Evolutionary conservation across 352 stramenopile species (phyloP).

Genomic region (Thalassiosira pacifica): DNA sequence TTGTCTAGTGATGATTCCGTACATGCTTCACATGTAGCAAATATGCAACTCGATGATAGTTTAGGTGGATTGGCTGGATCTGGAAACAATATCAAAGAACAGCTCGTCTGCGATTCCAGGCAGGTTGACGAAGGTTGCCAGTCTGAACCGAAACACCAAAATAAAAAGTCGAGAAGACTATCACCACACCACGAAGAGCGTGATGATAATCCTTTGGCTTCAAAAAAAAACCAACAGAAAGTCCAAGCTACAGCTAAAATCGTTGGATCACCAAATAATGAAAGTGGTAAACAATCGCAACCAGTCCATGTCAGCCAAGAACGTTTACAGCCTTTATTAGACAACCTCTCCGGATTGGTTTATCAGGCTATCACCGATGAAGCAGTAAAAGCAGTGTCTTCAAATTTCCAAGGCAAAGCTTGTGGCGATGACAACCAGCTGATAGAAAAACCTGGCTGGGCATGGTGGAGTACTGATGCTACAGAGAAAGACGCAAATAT

Average conservation of each 20-base stretch:
- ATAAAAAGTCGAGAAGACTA: slow-evolving; percentile 47
- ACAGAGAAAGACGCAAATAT: slow-evolving; percentile 18
- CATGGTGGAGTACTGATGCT: slow-evolving; percentile 49
- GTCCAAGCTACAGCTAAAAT: not conserved
- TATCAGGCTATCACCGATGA: slow-evolving; percentile 56
- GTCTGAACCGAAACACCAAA: slow-evolving; percentile 18
- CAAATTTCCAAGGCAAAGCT: slow-evolving; percentile 5
- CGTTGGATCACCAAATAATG: slow-evolving; percentile 1
- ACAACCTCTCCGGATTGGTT: slow-evolving; percentile 28
- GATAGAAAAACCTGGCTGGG: slow-evolving; percentile 47
- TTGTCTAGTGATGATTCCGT: slow-evolving; percentile 5
- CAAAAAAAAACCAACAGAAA: slow-evolving; percentile 1
- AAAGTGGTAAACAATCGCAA: slow-evolving; percentile 2
- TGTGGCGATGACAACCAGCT: slow-evolving; percentile 8
- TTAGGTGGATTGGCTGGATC: slow-evolving; percentile 5
- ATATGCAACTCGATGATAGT: slow-evolving; percentile 36
- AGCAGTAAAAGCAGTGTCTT: slow-evolving; percentile 27
- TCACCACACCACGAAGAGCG: slow-evolving; percentile 23
- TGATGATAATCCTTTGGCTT: not conserved
- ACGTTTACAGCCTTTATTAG: slow-evolving; percentile 37
- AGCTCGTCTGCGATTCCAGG: not conserved
- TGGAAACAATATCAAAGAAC: not conserved
- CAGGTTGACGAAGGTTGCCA: not conserved
- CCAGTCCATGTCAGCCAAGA: slow-evolving; percentile 19
- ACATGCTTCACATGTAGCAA: slow-evolving; percentile 38